Base-by-base conservation (phyloP, 192 early-diverging fungal genomes). In the Entomortierella beljakovae region DNA sequence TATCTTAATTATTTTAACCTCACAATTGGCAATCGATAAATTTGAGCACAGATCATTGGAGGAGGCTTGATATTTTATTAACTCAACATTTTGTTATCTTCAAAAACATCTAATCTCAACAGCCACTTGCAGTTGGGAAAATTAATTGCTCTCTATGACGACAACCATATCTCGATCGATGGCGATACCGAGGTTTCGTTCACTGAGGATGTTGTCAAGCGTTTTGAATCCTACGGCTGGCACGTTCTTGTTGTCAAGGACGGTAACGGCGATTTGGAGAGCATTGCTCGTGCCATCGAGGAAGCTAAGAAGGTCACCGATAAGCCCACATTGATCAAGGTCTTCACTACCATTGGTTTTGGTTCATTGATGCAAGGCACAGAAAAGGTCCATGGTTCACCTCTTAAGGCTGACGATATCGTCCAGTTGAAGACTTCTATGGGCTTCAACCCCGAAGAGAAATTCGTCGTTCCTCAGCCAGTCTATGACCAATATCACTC, bases 81-180 rank as follows among this genome's bases (percentile, higher is more conserved):
- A 37, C 55, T 55, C 53, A 61, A 61, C 42, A 63, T 52, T 43
- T 63, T 50, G 34, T 31, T 48, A 18, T 43, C 37, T 42, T 26
- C 6, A 56, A 28, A 50, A 50, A 50, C 7, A 50, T 15, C 5
- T 15, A 53, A 6, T 8, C 28, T 6, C 66, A 56, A 29, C 61
- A 89, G 87, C 59, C 94, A 98, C 63, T 84, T 94, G 76, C 82
- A 97, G 87, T 87, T 99, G 51, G 96, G 97, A 80, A 97, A 98
- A 79, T 85, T 99, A 50, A 96, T 98, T 68, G 92, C 91, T 50
- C 86, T 99, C 63, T 99, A 99, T 83, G 98, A 99, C 83, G 94
- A 95, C 80, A 99, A 99, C 88, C 88, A 95, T 80, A 95, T 99
- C 86, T 88, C 93, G 57, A 96, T 99, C 80, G 98, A 97, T 85